Conservation (phyloP, 2,329 filamentous ascomycete genomes). For the Curvularia sp. region DNA sequence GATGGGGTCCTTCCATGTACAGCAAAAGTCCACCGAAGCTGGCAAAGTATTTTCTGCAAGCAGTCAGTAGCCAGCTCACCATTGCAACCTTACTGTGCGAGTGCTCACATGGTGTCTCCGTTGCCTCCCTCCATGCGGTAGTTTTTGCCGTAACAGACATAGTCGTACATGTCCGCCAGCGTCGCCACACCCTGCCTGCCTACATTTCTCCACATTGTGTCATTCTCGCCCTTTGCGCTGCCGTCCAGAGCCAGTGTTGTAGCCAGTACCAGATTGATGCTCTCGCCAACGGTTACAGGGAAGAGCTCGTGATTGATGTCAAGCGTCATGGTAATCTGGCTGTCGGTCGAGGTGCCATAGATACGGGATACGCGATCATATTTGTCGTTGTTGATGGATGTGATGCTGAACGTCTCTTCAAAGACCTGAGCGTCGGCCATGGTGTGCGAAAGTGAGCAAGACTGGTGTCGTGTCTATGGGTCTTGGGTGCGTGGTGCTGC, state of each 20-base stretch:
- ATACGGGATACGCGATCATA: conserved; percentile 96
- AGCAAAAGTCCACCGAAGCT: conserved; percentile 93
- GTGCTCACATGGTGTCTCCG: conserved; percentile 82
- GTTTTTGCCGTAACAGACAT: conserved; percentile 87
- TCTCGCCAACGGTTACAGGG: conserved; percentile 76
- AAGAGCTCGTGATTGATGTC: conserved; percentile 96
- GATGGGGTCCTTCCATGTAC: conserved; percentile 90
- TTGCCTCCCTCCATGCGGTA: conserved; percentile 87
- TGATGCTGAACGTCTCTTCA: conserved; percentile 89
- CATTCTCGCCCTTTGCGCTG: conserved; percentile 60
- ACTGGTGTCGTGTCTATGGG: background rate
- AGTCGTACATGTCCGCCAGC: conserved; percentile 81
- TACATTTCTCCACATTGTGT: conserved; percentile 69
- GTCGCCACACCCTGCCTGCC: conserved; percentile 61
- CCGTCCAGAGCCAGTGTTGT: conserved; percentile 88
- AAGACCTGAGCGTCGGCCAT: conserved; percentile 91
- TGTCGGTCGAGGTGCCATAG: conserved; percentile 76
- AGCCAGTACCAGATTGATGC: conserved; percentile 80
- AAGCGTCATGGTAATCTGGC: conserved; percentile 79
- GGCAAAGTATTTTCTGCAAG: conserved; percentile 82
- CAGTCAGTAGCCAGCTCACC: conserved; percentile 35
- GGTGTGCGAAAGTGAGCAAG: conserved; percentile 37
- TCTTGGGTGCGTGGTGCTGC: background rate
- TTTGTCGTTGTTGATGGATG: conserved; percentile 79
- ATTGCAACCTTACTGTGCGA: background rate